These are phyloP conservation scores for Penicillium soppii DNA, from an alignment of 495 filamentous ascomycete genomes.

Conservation along the genomic window DNA sequence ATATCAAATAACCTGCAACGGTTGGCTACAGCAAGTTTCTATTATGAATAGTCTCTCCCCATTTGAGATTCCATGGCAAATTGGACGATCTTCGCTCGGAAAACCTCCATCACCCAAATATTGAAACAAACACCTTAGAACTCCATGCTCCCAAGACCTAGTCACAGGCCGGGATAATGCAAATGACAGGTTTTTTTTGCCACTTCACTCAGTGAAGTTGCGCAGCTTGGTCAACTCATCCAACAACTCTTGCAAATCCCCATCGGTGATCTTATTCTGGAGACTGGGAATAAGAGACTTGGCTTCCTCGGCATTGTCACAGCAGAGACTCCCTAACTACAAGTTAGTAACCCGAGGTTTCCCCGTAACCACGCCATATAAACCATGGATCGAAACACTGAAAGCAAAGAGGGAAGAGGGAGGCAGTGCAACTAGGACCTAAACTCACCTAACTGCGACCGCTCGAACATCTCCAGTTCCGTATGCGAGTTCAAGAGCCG, in stretches of 20 bases:
- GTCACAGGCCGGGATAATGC: not conserved
- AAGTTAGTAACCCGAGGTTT: not conserved
- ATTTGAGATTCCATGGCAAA: not conserved
- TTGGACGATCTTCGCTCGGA: not conserved
- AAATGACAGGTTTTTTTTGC: not conserved
- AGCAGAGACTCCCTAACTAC: conserved; percentile 76
- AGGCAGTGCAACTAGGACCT: conserved; percentile 4
- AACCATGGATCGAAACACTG: not conserved
- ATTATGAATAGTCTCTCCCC: conserved; percentile 4
- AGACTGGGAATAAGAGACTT: conserved; percentile 94
- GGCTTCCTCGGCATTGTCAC: conserved; percentile 89
- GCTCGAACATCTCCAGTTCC: conserved; percentile 86
- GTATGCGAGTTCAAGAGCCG: conserved; percentile 71
- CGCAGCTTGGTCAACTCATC: conserved; percentile 85
- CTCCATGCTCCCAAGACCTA: conserved; percentile 17
- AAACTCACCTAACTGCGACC: conserved; percentile 80
- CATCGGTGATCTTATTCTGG: conserved; percentile 81
- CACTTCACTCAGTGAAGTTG: conserved; percentile 49
- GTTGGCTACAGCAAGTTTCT: conserved; percentile 4
- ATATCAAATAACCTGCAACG: not conserved
- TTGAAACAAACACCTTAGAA: conserved; percentile 13
- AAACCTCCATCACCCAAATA: not conserved
- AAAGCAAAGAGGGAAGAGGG: not conserved
- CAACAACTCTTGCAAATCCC: conserved; percentile 79
- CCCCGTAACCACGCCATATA: not conserved